phyloP scores from a whole-genome alignment of 2,329 filamentous ascomycete species.

The Stachybotrys chlorohalonatus region DNA sequence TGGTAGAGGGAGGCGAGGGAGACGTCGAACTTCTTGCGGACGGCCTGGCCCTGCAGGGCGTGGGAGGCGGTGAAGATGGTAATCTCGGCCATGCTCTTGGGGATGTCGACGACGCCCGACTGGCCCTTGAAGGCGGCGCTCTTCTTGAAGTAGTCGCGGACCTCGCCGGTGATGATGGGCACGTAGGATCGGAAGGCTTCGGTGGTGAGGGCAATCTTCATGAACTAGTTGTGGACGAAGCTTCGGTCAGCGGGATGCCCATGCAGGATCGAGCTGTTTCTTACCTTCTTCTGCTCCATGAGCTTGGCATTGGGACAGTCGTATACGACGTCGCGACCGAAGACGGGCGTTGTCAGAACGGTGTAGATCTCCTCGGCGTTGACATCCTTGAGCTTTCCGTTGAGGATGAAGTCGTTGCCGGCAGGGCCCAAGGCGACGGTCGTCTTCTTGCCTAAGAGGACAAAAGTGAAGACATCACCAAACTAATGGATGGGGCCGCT shows the following conservation, averaged over 20 bases:
- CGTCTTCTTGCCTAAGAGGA: slow-evolving; percentile 81
- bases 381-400: slow-evolving; percentile 82
- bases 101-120: slow-evolving; percentile 62
- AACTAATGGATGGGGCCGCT: slow-evolving; percentile 40
- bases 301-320: slow-evolving; percentile 86
- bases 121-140: slow-evolving; percentile 57
- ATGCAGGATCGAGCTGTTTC: slow-evolving; percentile 11
- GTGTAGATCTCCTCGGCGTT: slow-evolving; percentile 87
- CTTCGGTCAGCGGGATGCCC: no score
- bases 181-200: slow-evolving; percentile 70
- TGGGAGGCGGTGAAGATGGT: slow-evolving; percentile 87
- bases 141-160: slow-evolving; percentile 62
- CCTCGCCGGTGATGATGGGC: slow-evolving; percentile 67
- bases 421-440: slow-evolving; percentile 75
- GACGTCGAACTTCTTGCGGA: slow-evolving; percentile 71
- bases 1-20: slow-evolving; percentile 77
- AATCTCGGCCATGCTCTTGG: slow-evolving; percentile 71
- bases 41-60: slow-evolving; percentile 74
- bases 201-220: slow-evolving; percentile 72
- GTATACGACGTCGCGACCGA: slow-evolving; percentile 81
- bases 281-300: slow-evolving; percentile 93
- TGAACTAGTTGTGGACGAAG: slow-evolving; percentile 42
- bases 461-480: slow-evolving; percentile 83
- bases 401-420: slow-evolving; percentile 86
- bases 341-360: slow-evolving; percentile 62